Conservation (phyloP, 352 stramenopile genomes). For the Peronosclerospora sorghi region DNA sequence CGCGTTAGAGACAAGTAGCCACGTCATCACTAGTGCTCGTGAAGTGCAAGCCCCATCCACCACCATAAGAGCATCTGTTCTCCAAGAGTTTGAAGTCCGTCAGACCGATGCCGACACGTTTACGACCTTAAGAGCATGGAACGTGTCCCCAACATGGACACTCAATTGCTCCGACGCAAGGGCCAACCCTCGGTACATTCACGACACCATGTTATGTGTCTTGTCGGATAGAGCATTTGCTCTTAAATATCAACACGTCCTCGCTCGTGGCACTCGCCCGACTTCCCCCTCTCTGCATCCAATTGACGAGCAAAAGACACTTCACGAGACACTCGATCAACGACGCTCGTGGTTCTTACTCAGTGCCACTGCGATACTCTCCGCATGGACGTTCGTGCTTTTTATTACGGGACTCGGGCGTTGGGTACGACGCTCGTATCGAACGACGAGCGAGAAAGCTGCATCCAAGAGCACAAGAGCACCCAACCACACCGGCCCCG, state of each 20-base stretch:
- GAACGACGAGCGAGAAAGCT: too few relatives aligned
- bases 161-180: slow-evolving; percentile 30
- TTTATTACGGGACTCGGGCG: slow-evolving; percentile 4
- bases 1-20: too few relatives aligned
- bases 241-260: slow-evolving; percentile 28
- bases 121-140: slow-evolving; percentile 16
- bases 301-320: too few relatives aligned
- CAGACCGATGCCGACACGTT: slow-evolving; percentile 26
- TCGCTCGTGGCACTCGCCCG: too few relatives aligned
- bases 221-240: slow-evolving; percentile 28
- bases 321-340: slow-evolving; percentile 24
- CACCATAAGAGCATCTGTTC: not conserved
- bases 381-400: slow-evolving; percentile 7
- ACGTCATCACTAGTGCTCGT: too few relatives aligned
- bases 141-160: slow-evolving; percentile 30
- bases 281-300: too few relatives aligned
- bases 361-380: slow-evolving; percentile 12
- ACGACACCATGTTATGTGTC: slow-evolving; percentile 39
- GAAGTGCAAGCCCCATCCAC: slow-evolving; percentile 3
- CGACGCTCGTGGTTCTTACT: slow-evolving; percentile 27
- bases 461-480: too few relatives aligned
- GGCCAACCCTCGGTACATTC: slow-evolving; percentile 23
- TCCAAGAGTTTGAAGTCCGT: slow-evolving; percentile 38
- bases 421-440: too few relatives aligned
- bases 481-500: too few relatives aligned